These are phyloP conservation scores for Neurospora sp. DNA, from an alignment of 495 filamentous ascomycete species.

Conservation along the genomic window DNA sequence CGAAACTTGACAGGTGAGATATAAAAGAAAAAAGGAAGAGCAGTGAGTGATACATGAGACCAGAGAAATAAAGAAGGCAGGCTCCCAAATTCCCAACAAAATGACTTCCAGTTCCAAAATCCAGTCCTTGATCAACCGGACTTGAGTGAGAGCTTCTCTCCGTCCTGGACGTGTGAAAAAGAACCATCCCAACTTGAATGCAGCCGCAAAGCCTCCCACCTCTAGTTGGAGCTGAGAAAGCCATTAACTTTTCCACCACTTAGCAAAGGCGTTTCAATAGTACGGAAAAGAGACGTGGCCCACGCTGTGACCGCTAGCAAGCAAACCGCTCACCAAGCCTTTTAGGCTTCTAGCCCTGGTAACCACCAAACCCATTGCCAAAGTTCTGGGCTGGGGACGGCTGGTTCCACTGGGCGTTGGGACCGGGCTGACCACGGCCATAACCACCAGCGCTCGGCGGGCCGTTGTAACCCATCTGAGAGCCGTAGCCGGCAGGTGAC, in stretches of 20 bases:
- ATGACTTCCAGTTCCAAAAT: slow-evolving; percentile 11
- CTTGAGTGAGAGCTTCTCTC: neutral
- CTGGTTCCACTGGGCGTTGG: slow-evolving; percentile 66
- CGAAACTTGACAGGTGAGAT: neutral
- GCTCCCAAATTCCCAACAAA: slow-evolving; percentile 12
- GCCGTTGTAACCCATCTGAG: slow-evolving; percentile 48
- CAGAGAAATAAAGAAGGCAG: slow-evolving; percentile 11
- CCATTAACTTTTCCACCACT: slow-evolving; percentile 3
- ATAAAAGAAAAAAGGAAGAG: neutral
- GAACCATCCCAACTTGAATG: neutral
- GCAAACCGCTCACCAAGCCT: neutral
- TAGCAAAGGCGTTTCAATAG: slow-evolving; percentile 1
- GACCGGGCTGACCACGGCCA: slow-evolving; percentile 67
- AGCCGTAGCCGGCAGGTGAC: slow-evolving; percentile 51
- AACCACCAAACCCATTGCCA: slow-evolving; percentile 49
- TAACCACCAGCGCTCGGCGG: slow-evolving; percentile 73
- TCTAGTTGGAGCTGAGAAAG: neutral
- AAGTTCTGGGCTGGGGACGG: slow-evolving; percentile 46
- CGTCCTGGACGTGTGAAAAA: neutral
- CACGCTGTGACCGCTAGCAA: neutral
- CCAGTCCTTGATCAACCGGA: slow-evolving; percentile 1
- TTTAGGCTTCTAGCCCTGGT: slow-evolving; percentile 39
- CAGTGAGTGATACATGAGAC: slow-evolving; percentile 12
- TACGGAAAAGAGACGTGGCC: slow-evolving; percentile 5
- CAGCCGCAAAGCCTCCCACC: neutral